Percentiles rank a stretch among this genome's conserved stretches.
phyloP scores from a whole-genome alignment of 805 yeast genomes.

The Candida railenensis region DNA sequence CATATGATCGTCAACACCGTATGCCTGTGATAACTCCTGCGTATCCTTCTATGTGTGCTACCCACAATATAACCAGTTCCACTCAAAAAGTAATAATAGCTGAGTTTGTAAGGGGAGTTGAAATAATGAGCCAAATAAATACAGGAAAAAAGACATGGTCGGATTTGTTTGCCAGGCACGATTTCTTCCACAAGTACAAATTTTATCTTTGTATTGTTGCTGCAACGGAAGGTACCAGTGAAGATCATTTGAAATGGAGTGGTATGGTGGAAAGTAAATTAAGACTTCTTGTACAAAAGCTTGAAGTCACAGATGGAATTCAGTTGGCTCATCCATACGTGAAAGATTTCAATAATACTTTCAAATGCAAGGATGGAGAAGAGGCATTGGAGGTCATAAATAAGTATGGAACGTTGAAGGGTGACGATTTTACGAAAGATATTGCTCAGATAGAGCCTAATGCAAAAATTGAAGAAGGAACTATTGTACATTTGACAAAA shows the following conservation, averaged over 20 bases:
- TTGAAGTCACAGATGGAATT: conserved; percentile 76
- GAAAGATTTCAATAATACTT: conserved; percentile 65
- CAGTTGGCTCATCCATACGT: conserved; percentile 88
- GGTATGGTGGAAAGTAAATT: conserved; percentile 91
- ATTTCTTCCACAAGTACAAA: conserved; percentile 80
- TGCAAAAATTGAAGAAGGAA: conserved; percentile 8
- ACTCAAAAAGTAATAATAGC: conserved; percentile 77
- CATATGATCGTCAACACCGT: conserved; percentile 83
- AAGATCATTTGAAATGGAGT: conserved; percentile 86
- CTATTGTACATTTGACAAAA: conserved; percentile 61
- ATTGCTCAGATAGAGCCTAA: conserved; percentile 9
- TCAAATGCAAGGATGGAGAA: conserved; percentile 43
- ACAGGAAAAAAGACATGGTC: conserved; percentile 68
- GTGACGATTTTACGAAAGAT: conserved; percentile 33
- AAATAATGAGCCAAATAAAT: conserved; percentile 65
- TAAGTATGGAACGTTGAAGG: conserved; percentile 60
- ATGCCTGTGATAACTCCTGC: conserved; percentile 99
- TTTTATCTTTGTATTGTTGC: conserved; percentile 83
- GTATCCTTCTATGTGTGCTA: conserved; percentile 98
- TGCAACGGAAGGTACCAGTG: conserved; percentile 68
- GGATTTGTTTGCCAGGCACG: conserved; percentile 74
- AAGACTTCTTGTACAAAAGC: conserved; percentile 75
- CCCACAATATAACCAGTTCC: conserved; percentile 89
- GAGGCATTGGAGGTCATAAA: conserved; percentile 56
- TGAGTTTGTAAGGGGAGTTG: conserved; percentile 79